Base-by-base conservation (phyloP, 345 rosid genomes). In the Citrus glauca region DNA sequence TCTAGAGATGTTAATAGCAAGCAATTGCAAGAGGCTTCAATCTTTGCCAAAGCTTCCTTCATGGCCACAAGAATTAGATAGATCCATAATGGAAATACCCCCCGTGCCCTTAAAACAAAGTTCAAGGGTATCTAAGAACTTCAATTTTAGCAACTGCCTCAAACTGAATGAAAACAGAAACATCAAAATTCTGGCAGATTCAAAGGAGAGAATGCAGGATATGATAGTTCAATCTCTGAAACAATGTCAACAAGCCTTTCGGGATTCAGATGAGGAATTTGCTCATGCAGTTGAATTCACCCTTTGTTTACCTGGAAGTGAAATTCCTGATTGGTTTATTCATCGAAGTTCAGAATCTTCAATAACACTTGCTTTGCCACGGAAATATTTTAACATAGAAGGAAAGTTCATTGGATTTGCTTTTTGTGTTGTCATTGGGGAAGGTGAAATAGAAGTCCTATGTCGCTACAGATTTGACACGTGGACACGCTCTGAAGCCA, bases 321-420 rank as follows among this genome's bases (percentile, higher is more conserved):
- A 20, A 35, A 73, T 73, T 73, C 76, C 66, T 0, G 35, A 57
- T 22, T 73, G 76, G 66, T 59, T 73, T 66, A n/a, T 45, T 45
- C 25, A 13, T 19, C 50, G 17, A 45, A 45, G 50, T 3, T 37
- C 0, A 37, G 35, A 17, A n/a, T 73, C 66, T 35, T 59, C 76
- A 5, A 25, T 59, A 32, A 16, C 22, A 37, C 35, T 37, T n/a
- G 32, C 1, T 1, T 0, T 4, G 56, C 67, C 56, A 14, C 5
- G 0, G 1, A 5, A 59, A 24, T n/a, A 0, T 17, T 57, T 0
- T 45, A 45, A 3, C 17, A 45, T 13, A 45, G 0, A 45, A 35
- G 4, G 8, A 20, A 60, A 24, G 2, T 16, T 73, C 35, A 9
- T 60, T 1, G 76, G 76, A 6, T 60, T 73, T 60, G 76, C 67